Conservation (phyloP, 2,329 filamentous ascomycete genomes). For the Tolypocladium ophioglossoides region DNA sequence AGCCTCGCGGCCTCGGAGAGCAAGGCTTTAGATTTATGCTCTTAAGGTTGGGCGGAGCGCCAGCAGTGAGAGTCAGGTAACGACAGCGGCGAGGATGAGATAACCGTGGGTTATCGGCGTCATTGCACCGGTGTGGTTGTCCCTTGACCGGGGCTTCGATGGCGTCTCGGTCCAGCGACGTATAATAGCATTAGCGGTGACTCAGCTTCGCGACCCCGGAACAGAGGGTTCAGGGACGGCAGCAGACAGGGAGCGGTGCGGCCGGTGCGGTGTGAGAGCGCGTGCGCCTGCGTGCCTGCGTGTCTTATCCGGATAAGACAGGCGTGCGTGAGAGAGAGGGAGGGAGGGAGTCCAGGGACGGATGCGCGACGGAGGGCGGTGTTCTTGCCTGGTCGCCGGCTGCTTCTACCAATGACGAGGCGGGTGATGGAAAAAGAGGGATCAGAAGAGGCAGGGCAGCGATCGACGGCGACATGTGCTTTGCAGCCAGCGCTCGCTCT, state of each 20-base stretch:
- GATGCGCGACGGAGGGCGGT: background rate
- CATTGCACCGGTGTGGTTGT: slow-evolving; percentile 28
- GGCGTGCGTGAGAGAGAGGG: slow-evolving; percentile 5
- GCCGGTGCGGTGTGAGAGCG: background rate
- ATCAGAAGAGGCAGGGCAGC: background rate
- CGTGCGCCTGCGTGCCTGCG: slow-evolving; percentile 4
- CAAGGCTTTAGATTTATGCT: no score
- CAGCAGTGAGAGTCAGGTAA: slow-evolving; percentile 29
- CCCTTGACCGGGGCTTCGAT: background rate
- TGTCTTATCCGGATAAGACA: slow-evolving; percentile 6
- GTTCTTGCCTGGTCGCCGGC: background rate
- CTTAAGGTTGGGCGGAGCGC: background rate
- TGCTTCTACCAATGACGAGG: slow-evolving; percentile 4
- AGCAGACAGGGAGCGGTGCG: background rate
- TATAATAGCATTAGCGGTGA: background rate
- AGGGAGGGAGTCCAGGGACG: slow-evolving; percentile 4
- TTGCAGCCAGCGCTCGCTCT: background rate
- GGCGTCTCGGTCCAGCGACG: background rate
- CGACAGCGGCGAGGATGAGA: slow-evolving; percentile 43
- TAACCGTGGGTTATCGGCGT: slow-evolving; percentile 48
- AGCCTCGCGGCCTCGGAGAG: background rate
- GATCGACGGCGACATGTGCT: slow-evolving; percentile 4
- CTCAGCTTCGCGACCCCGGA: background rate
- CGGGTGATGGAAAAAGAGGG: slow-evolving; percentile 2
- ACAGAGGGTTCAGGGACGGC: background rate